Conservation (phyloP, 129 eudicot genomes). For the Apium graveolens region DNA sequence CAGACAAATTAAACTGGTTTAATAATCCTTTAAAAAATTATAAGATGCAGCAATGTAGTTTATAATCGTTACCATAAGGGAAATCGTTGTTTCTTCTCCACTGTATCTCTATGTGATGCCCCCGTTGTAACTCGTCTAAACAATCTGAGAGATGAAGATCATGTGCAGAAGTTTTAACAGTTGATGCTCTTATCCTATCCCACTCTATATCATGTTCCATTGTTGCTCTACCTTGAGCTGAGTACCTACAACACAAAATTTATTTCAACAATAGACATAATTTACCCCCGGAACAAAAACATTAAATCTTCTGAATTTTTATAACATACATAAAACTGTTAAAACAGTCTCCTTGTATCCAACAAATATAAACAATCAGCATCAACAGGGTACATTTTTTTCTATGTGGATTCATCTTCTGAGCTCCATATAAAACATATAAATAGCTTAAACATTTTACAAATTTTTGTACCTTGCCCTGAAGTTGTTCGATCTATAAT, state of each 20-base stretch:
- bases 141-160: constrained; percentile 61
- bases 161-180: constrained; percentile 46
- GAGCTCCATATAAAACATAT: too few relatives aligned
- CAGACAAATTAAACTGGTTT: neutral
- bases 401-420: too few relatives aligned
- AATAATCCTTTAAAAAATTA: neutral
- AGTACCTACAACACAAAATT: constrained; percentile 35
- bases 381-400: too few relatives aligned
- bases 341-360: neutral
- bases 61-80: constrained; percentile 56
- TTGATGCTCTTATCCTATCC: constrained; percentile 74
- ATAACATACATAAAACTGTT: neutral
- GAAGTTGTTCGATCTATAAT: constrained; percentile 60
- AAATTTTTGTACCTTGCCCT: constrained; percentile 58
- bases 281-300: neutral
- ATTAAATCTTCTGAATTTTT: too few relatives aligned
- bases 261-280: neutral
- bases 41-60: neutral
- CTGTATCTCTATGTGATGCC: constrained; percentile 79
- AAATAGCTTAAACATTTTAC: neutral
- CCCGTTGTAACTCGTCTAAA: constrained; percentile 58
- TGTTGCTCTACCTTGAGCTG: constrained; percentile 54
- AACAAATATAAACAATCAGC: neutral
- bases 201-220: constrained; percentile 69
- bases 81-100: constrained; percentile 76